Evolutionary conservation across 345 rosid species (phyloP), one percentile per base, ranked within the genome.

Genomic region (Linum tenue): DNA sequence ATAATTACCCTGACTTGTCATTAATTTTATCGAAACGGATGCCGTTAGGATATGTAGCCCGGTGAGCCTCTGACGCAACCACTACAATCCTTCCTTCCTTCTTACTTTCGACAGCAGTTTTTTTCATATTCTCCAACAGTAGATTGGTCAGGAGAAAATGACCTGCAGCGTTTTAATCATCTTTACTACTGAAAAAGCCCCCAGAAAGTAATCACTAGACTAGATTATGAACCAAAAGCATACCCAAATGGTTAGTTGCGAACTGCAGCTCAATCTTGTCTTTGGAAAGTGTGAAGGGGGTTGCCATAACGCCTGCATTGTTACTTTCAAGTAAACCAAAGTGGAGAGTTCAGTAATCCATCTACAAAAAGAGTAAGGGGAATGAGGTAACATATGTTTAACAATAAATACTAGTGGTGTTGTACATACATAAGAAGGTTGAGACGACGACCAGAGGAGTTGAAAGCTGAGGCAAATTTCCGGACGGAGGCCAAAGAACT

Each of bases 131-230:
- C 10, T 82, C 91, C 86, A 87, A 73, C 71, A 87, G 76, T 67
- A 84, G 91, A 44, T 75, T 78, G 3, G 88, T 79, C 73, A 90
- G 60, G 61, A 87, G 88, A 78, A 90, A 90, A 80, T 90, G 94
- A 62, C 94, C 96, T 85, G 84, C 60, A 65, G 39, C 64, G 44
- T 22, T 22, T 66, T 67, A 9, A 1, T 14, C 14, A 10, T 5
- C 9, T 48, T 48, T 15, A 4, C 53, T 37, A 5, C 17, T 22
- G 31, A 61, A 62, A 55, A 36, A 56, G 11, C 36, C 16, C 22
- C 37, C 5, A 57, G 38, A 9, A 57, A 37, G 1, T 11, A 17
- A 31, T 17, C 38, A 37, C 59, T 56, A 8, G 22, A 35, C 59
- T 56, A 56, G 35, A n/a, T 56, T 35, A 35, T n/a, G 59, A 14